Conservation (phyloP, 2,329 filamentous ascomycete species). For the Neofusicoccum kwambonambiense region DNA sequence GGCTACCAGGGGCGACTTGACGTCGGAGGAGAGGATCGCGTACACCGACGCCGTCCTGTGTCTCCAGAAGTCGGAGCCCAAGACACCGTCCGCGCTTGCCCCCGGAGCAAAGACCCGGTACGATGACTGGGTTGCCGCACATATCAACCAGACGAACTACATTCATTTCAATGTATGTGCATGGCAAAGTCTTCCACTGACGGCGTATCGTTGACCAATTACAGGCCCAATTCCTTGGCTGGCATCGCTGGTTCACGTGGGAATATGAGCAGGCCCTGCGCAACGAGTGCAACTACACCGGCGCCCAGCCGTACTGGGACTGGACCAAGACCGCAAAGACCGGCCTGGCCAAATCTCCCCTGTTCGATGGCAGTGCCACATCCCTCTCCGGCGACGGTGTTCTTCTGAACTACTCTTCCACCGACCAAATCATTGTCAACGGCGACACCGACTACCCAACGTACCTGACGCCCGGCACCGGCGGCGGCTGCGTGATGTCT, state of each 20-base stretch:
- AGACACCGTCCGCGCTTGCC: constrained; percentile 29
- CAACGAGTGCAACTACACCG: constrained; percentile 44
- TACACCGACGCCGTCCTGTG: constrained; percentile 39
- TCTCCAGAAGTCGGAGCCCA: constrained; percentile 29
- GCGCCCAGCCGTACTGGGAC: constrained; percentile 42
- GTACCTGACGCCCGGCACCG: constrained; percentile 50
- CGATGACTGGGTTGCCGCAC: constrained; percentile 38
- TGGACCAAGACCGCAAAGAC: constrained; percentile 13
- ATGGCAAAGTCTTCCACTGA: neutral
- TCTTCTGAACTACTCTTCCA: neutral
- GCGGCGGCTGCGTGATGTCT: constrained; percentile 55
- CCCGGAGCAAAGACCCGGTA: constrained; percentile 36
- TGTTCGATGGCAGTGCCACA: constrained; percentile 57
- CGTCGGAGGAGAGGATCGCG: constrained; percentile 28
- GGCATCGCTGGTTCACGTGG: constrained; percentile 46
- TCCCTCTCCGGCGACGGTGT: constrained; percentile 48
- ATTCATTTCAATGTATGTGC: constrained; percentile 34
- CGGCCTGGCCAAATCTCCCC: constrained; percentile 40
- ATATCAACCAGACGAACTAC: constrained; percentile 33
- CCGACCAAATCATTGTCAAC: constrained; percentile 16
- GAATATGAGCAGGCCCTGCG: constrained; percentile 43
- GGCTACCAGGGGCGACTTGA: neutral
- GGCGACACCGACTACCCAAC: constrained; percentile 21
- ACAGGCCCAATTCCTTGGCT: constrained; percentile 35
- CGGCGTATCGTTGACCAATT: constrained; percentile 5